phyloP scores from a whole-genome alignment of 345 rosid genomes.

The Ceriops decandra region DNA sequence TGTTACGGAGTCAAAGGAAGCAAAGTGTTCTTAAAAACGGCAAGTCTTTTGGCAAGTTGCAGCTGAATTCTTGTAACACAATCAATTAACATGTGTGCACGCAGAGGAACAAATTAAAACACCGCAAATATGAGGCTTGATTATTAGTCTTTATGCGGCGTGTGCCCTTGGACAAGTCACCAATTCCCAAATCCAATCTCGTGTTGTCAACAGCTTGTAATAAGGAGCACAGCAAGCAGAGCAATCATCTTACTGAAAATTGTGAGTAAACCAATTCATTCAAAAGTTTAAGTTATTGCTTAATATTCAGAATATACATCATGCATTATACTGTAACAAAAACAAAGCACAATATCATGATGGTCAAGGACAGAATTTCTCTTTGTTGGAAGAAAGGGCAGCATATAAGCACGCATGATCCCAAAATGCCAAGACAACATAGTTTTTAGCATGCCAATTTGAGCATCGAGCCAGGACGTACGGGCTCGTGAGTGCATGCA shows the following conservation, averaged over 20 bases:
- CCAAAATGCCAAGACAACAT: too few relatives aligned
- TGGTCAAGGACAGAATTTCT: too few relatives aligned
- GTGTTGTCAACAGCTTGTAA: too few relatives aligned
- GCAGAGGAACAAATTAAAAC: neutral
- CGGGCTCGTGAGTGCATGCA: neutral
- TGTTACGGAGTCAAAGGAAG: neutral
- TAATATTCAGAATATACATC: too few relatives aligned
- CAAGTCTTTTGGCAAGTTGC: too few relatives aligned
- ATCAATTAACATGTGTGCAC: too few relatives aligned
- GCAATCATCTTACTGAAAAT: neutral
- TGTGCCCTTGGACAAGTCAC: neutral
- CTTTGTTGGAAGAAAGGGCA: neutral
- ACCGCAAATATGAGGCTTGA: neutral
- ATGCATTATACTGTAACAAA: neutral
- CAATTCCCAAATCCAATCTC: neutral
- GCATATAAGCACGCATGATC: neutral
- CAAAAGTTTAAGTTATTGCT: too few relatives aligned
- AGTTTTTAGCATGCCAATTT: too few relatives aligned
- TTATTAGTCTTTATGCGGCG: neutral
- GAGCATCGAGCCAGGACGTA: neutral
- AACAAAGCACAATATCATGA: neutral
- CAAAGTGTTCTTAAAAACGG: too few relatives aligned
- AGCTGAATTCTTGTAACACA: too few relatives aligned
- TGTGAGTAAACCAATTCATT: neutral
- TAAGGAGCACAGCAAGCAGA: neutral